Base-by-base conservation (phyloP, 495 filamentous ascomycete species). In the Hypoxylon fragiforme region DNA sequence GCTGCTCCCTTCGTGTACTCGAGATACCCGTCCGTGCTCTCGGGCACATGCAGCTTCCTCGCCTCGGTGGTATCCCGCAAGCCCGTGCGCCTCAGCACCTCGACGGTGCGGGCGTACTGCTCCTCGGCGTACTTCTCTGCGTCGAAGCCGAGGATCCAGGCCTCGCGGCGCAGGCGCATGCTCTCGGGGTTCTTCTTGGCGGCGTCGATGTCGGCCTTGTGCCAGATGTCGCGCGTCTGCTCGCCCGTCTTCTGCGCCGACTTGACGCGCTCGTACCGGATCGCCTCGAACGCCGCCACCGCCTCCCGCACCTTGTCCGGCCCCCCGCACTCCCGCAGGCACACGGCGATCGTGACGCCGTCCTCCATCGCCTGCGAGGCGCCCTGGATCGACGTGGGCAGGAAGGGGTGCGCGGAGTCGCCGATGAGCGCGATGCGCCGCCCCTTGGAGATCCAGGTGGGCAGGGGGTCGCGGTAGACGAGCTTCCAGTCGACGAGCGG, bases 331-430 rank as follows among this genome's bases (percentile, higher is more conserved):
- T 55, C 54, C 26, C 63, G 50, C 35, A 91, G 70, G 43, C 81
- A 85, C 5, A 83, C 77, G 4, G 86, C 86, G 4, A 90, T 64
- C 1, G 81, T 82, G 1, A 82, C 80, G 1, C 81, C 88, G 64
- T 90, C 88, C 58, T 91, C 88, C 54, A 90, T 83, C 0, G 86
- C 84, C 59, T 88, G 83, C 21, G 81, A 86, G 0, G 84, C 87
- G 0, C 88, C 88, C 53, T 89, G 83, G n/a, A 82, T 81, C 3
- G 80, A 84, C 0, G 85, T 88, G 0, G 86, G 87, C 3, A 90
- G 71, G 65, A 90, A 89, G 0, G 87, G 81, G 68, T 91, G 88
- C 1, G 87, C 87, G 4, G 85, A 74, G 58, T 90, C 88, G 16
- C 87, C 87, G 24, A 90, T 76, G 12, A 86, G 70, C 24, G 74